Evolutionary conservation across 2,329 filamentous ascomycete species (phyloP), one percentile per base, ranked within the genome.

Genomic region (Ceratocystis alfenasii): DNA sequence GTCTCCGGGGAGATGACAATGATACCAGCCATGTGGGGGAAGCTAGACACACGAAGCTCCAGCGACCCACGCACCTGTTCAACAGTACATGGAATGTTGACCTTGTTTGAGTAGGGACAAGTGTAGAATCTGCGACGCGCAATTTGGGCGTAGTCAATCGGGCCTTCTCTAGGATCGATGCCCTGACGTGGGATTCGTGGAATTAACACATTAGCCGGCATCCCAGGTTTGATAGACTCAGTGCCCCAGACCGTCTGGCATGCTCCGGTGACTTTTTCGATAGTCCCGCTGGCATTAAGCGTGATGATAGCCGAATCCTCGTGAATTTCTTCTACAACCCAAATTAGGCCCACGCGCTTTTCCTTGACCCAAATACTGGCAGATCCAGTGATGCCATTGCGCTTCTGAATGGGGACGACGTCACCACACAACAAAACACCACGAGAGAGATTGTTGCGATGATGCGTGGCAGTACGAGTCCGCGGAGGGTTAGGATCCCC

Each of bases 341-440:
- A 99, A 68, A 99, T 97, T 68, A 99, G 77, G 8, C 93, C 92
- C 64, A 90, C 86, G 62, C 87, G 84, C 76, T 99, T 99, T 75
- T 99, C 94, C 78, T 99, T 99, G 2, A 99, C 94, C 94, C 94
- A 99, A 48, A 99, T 78, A 75, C 92, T 97, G 46, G 94, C 94
- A 67, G 94, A 92, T 1, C 94, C 94, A 3, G 87, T 93, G 10
- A 87, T 84, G 3, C 94, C 94, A 72, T 99, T 96, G 68, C 94
- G 85, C 76, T 97, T 99, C 74, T 92, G 89, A 68, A 99, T 99
- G 0, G 94, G 94, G 20, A 99, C 90, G n/a, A 99, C 93, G 74
- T 99, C 94, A 55, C 94, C 94, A 71, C 94, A 99, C 1, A 99
- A 81, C 64, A 99, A 76, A 30, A 99, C 94, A 2, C 93, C 93